These are phyloP conservation scores for Claviceps sp. DNA, from an alignment of 2,329 filamentous ascomycete species.

Conservation along the genomic window DNA sequence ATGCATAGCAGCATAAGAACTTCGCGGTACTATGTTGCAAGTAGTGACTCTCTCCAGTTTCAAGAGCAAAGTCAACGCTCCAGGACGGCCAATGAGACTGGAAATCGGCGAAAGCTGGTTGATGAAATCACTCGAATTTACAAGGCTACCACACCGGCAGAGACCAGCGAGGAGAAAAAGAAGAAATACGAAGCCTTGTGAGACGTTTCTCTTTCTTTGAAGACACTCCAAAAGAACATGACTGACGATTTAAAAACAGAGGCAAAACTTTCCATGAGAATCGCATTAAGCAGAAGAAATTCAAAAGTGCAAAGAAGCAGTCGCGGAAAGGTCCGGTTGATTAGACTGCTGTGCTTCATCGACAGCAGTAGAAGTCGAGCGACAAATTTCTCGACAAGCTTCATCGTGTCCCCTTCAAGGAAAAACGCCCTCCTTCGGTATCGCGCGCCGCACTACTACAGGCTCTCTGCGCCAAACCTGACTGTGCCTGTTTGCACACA, in stretches of 20 bases:
- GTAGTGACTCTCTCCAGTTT: constrained; percentile 39
- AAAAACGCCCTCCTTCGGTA: no score
- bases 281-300: constrained; percentile 35
- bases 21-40: constrained; percentile 40
- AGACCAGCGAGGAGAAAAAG: constrained; percentile 31
- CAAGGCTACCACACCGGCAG: constrained; percentile 29
- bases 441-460: no score
- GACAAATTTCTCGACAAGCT: background rate
- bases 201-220: constrained; percentile 6
- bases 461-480: no score
- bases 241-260: constrained; percentile 17
- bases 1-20: constrained; percentile 32
- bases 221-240: no score
- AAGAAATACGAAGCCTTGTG: constrained; percentile 37
- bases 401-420: no score
- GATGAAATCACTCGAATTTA: constrained; percentile 37
- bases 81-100: constrained; percentile 35
- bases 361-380: background rate
- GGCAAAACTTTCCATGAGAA: constrained; percentile 31
- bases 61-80: constrained; percentile 42
- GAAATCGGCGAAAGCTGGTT: constrained; percentile 36
- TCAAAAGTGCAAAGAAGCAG: constrained; percentile 36
- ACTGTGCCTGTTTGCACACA: no score
- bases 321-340: constrained; percentile 25
- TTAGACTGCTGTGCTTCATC: background rate